Conservation (phyloP, 257 asterid genomes). For the Hygrophila difformis region DNA sequence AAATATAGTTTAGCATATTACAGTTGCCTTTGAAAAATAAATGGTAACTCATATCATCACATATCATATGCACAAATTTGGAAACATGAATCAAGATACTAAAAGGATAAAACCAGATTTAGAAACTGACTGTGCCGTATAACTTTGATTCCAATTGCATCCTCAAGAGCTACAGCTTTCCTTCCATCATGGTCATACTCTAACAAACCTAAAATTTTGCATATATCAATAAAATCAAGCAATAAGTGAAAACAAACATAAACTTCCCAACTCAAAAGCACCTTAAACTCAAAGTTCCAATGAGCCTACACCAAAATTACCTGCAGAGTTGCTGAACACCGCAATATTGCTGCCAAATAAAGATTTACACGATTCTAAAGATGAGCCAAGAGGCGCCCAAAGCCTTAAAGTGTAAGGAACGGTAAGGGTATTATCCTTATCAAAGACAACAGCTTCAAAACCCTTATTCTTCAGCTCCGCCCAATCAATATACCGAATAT, state of each 20-base stretch:
- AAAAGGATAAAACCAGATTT: not conserved
- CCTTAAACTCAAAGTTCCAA: slow-evolving; percentile 1
- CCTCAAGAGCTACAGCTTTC: slow-evolving; percentile 70
- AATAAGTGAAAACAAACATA: slow-evolving; percentile 1
- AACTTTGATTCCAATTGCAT: slow-evolving; percentile 73
- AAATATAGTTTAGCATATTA: no score
- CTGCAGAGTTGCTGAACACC: slow-evolving; percentile 87
- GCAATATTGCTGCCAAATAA: slow-evolving; percentile 71
- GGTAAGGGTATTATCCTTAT: slow-evolving; percentile 88
- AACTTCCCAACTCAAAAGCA: not conserved
- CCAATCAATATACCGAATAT: slow-evolving; percentile 80
- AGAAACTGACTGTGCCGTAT: slow-evolving; percentile 64
- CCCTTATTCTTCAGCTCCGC: slow-evolving; percentile 66
- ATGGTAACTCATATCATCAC: no score
- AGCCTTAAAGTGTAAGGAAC: slow-evolving; percentile 79
- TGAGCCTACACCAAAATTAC: slow-evolving; percentile 25
- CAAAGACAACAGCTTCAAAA: slow-evolving; percentile 85
- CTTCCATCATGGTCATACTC: slow-evolving; percentile 86
- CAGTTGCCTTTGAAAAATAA: no score
- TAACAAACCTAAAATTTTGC: slow-evolving; percentile 42
- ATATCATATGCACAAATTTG: not conserved
- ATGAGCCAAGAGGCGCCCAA: slow-evolving; percentile 74
- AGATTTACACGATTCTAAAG: slow-evolving; percentile 65
- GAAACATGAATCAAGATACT: not conserved
- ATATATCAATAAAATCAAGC: not conserved